These are phyloP conservation scores for Crithidia fasciculata DNA, from an alignment of 208 protist species.

Conservation along the genomic window DNA sequence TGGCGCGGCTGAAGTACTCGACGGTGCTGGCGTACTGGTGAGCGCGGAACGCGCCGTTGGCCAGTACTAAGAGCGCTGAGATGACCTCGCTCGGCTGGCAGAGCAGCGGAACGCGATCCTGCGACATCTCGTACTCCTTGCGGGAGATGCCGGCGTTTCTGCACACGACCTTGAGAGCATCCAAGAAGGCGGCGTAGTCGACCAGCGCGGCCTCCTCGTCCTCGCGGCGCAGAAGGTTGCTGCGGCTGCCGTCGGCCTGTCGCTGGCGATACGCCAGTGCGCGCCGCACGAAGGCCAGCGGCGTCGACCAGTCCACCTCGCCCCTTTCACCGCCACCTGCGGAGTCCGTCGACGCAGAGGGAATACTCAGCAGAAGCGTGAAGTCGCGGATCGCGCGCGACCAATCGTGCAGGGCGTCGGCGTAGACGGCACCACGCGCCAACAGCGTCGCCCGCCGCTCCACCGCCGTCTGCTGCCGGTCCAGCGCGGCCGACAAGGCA, in stretches of 20 bases:
- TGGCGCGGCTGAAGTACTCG: constrained; percentile 71
- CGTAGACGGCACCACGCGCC: constrained; percentile 73
- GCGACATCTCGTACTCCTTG: constrained; percentile 17
- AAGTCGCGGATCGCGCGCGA: constrained; percentile 85
- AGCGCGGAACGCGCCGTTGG: constrained; percentile 74
- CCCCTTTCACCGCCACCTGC: neutral
- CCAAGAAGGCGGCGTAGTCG: constrained; percentile 68
- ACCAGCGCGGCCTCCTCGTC: constrained; percentile 60
- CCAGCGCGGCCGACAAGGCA: constrained; percentile 77
- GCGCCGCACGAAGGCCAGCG: constrained; percentile 78
- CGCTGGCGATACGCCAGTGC: constrained; percentile 69
- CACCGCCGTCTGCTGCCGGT: constrained; percentile 54
- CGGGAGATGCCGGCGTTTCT: neutral
- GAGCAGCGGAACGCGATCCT: constrained; percentile 23
- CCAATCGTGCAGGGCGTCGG: constrained; percentile 53
- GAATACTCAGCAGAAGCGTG: constrained; percentile 63
- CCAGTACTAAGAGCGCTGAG: constrained; percentile 81
- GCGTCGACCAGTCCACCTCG: constrained; percentile 51
- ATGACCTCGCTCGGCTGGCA: constrained; percentile 60
- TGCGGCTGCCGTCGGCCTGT: constrained; percentile 23
- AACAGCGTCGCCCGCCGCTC: constrained; percentile 73
- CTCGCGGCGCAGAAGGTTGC: constrained; percentile 29
- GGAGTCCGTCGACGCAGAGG: constrained; percentile 11
- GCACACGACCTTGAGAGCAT: constrained; percentile 17
- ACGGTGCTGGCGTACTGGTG: constrained; percentile 59